Base-by-base conservation (phyloP, 805 yeast species). In the Ogataea ramenticola region DNA sequence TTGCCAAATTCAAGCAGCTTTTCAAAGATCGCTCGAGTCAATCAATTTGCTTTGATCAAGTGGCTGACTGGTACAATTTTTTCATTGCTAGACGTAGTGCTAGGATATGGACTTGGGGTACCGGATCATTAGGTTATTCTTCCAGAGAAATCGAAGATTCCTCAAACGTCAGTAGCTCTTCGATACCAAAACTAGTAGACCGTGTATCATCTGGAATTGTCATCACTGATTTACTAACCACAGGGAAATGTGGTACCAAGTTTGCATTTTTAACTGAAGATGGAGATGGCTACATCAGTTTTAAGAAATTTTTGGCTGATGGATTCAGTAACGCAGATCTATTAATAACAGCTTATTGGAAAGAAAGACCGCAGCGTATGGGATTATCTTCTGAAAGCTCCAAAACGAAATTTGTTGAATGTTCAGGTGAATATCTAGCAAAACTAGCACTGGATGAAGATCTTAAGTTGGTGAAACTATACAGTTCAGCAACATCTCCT, bases 181-280 rank as follows among this genome's bases (percentile, higher is more conserved):
- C 27, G 6, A 24, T 24, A 24, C 27, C 51, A 17, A 15, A 33
- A 7, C 21, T 36, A 20, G 43, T 46, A 10, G 41, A 39, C 4
- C 42, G 51, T 7, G 33, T 48, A 7, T 43, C 45, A 2, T 15
- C 19, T 9, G 41, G 27, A 12, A 40, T 43, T 29, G 49, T 48
- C 22, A 34, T 48, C 5, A 36, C 31, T 9, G 51, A 48, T 41
- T 41, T 39, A 12, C 16, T 31, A 14, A 42, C 42, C 4, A 40
- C 29, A 17, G 51, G 51, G 15, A 41, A 42, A 34, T 40, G 46
- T 34, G 51, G 51, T 16, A 47, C 46, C 15, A 30, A 44, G 9
- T 38, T 48, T 19, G 47, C 51, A n/a, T 29, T 48, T 12, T 22
- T 46, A 6, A 42, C 49, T 19, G 51, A 48, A 38, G 5, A 24